Conservation (phyloP, 306 rosid genomes). For the Datisca glomerata region DNA sequence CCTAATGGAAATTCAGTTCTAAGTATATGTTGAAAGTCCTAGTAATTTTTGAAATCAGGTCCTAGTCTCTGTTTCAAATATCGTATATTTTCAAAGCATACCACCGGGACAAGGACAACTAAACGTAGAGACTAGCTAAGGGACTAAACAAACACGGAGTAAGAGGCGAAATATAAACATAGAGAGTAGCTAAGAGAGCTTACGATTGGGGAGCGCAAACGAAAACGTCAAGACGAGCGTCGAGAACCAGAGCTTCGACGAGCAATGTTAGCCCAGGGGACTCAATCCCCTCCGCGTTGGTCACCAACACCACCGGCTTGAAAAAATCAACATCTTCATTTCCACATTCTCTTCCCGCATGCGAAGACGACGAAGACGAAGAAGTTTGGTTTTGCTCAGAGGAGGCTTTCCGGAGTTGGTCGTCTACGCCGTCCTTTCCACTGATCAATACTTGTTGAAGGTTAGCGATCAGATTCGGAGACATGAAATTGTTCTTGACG, state of each 20-base stretch:
- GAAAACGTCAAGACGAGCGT: constrained; percentile 20
- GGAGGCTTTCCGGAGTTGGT: constrained; percentile 9
- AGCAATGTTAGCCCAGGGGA: constrained; percentile 35
- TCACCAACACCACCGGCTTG: constrained; percentile 33
- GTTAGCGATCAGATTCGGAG: constrained; percentile 35
- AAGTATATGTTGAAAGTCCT: too few species aligned
- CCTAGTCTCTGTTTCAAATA: too few species aligned
- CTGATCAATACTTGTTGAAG: constrained; percentile 33
- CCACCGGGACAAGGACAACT: too few species aligned
- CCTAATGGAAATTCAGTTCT: too few species aligned
- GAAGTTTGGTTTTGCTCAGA: constrained; percentile 11
- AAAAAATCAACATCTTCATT: constrained; percentile 1
- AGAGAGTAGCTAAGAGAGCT: constrained; percentile 5
- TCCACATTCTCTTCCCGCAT: background rate
- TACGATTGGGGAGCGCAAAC: constrained; percentile 44
- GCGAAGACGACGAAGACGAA: background rate
- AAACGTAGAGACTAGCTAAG: too few species aligned
- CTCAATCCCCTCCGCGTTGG: constrained; percentile 35
- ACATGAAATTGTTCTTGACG: constrained; percentile 29
- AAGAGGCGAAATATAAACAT: background rate
- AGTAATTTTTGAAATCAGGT: too few species aligned
- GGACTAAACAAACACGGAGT: constrained; percentile 6
- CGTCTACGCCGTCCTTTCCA: constrained; percentile 16
- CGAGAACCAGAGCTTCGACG: constrained; percentile 29
- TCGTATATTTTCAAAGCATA: too few species aligned